These are phyloP conservation scores for Nymphaea colorata DNA, from an alignment of 164 flowering plant species.

Conservation along the genomic window DNA sequence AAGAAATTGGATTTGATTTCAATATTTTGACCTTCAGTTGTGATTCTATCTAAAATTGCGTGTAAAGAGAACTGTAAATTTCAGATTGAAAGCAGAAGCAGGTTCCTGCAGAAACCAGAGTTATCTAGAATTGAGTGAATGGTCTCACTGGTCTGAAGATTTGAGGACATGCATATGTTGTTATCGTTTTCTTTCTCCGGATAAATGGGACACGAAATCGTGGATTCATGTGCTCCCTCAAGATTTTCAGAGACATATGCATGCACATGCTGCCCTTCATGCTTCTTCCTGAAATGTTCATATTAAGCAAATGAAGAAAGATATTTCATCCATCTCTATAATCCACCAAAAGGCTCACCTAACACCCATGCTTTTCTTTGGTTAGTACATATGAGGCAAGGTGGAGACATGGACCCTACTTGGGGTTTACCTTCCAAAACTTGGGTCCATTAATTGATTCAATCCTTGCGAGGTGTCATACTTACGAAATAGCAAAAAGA, in stretches of 20 bases:
- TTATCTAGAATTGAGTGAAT: neutral
- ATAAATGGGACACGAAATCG: neutral
- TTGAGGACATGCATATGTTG: neutral
- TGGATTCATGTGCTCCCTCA: neutral
- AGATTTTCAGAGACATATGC: neutral
- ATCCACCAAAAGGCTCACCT: neutral
- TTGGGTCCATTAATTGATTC: neutral
- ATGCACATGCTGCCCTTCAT: neutral
- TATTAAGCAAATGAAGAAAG: neutral
- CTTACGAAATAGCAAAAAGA: neutral
- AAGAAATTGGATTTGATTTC: no score
- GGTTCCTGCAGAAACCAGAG: no score
- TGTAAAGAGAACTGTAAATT: no score
- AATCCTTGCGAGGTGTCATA: neutral
- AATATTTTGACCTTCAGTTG: no score
- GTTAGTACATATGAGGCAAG: no score
- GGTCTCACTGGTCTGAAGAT: neutral
- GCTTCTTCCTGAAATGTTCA: neutral
- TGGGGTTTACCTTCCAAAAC: no score
- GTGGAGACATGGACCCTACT: no score
- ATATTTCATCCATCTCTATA: no score
- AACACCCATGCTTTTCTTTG: neutral
- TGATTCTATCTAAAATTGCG: no score
- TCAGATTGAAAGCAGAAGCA: no score
- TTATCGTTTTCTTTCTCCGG: neutral